Percentiles rank a stretch among this genome's conserved stretches.
phyloP scores from a whole-genome alignment of 2,329 filamentous ascomycete genomes.

The Grosmannia huntii region DNA sequence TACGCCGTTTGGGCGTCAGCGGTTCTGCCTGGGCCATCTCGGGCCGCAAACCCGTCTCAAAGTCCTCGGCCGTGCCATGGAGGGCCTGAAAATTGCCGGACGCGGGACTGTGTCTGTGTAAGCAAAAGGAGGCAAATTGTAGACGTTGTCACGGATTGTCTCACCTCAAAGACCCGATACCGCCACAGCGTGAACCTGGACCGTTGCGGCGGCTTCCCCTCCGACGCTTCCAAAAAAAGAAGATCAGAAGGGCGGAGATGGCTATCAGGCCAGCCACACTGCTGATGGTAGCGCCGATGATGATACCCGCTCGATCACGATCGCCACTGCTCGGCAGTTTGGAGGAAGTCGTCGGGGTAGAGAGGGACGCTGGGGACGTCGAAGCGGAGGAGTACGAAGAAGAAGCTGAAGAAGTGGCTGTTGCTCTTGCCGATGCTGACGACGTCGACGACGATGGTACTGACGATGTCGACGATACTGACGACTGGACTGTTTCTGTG shows the following conservation, averaged over 20 bases:
- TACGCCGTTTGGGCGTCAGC: too few species aligned
- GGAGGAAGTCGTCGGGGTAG: conserved; percentile 10
- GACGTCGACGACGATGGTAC: conserved; percentile 6
- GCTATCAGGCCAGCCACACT: conserved; percentile 33
- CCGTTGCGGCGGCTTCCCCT: conserved; percentile 28
- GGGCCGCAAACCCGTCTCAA: conserved; percentile 14
- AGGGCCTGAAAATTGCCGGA: conserved; percentile 25
- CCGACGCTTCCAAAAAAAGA: conserved; percentile 28
- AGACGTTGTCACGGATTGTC: background rate
- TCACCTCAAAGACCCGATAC: conserved; percentile 30
- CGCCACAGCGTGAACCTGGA: conserved; percentile 22
- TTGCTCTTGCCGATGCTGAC: conserved; percentile 1
- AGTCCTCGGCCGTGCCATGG: conserved; percentile 21
- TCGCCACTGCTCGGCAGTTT: background rate
- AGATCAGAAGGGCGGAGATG: conserved; percentile 28
- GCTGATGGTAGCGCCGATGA: conserved; percentile 42
- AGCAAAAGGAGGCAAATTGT: conserved; percentile 4
- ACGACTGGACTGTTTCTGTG: conserved; percentile 17
- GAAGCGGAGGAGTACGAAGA: conserved; percentile 3
- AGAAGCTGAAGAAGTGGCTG: background rate
- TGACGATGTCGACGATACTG: background rate
- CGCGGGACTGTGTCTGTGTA: conserved; percentile 6
- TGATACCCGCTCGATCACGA: conserved; percentile 29
- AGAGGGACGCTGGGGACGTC: conserved; percentile 10
- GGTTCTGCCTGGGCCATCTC: background rate